phyloP scores from a whole-genome alignment of 805 yeast species.

The Saccharomyces eubayanus region DNA sequence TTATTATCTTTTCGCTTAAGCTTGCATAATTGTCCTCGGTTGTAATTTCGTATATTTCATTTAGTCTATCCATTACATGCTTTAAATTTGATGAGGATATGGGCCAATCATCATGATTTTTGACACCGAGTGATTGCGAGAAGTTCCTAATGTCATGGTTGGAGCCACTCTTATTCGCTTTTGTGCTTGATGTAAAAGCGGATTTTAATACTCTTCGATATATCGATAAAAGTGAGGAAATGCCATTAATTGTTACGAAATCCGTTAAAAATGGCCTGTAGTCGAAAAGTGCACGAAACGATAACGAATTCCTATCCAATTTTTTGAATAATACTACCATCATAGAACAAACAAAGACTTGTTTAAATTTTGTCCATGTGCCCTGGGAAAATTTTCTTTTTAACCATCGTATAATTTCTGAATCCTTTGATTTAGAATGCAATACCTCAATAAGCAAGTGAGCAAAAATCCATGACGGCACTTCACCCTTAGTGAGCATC shows the following conservation, averaged over 20 bases:
- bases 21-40: conserved; percentile 7
- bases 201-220: not conserved
- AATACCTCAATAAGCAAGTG: not conserved
- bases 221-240: not conserved
- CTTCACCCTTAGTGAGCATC: not conserved
- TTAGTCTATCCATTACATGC: conserved; percentile 18
- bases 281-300: not conserved
- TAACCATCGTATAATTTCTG: not conserved
- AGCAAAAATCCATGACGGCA: not conserved
- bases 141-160: not conserved
- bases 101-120: conserved; percentile 7
- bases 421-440: not conserved
- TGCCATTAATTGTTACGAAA: not conserved
- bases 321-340: not conserved
- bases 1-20: conserved; percentile 13
- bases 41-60: conserved; percentile 21
- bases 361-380: not conserved
- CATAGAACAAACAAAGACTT: not conserved
- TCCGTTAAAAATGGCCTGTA: not conserved
- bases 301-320: not conserved
- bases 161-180: not conserved
- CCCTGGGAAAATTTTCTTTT: not conserved
- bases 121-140: not conserved
- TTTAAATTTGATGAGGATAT: conserved; percentile 11
- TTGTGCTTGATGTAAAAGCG: not conserved